Evolutionary conservation across 345 rosid species (phyloP), one percentile per base, ranked within the genome.

Genomic region (Lagerstroemia speciosa): DNA sequence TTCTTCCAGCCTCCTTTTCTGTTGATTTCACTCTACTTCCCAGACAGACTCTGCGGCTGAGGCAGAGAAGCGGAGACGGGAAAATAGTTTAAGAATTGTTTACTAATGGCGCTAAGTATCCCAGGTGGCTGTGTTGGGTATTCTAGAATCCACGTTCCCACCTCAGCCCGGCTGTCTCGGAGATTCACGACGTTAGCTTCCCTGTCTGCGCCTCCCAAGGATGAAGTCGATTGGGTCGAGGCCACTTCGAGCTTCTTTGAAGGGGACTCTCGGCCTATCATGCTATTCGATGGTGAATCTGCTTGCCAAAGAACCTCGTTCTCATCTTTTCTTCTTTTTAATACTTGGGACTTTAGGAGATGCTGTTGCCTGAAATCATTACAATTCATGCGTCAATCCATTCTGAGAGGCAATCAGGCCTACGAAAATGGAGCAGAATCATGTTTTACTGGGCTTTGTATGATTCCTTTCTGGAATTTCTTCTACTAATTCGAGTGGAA

Each of bases 231-330:
- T 67, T 82, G 88, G 88, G 80, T 74, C 3, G 82, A 81, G 67
- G 89, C 84, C 65, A 87, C 89, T 66, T 80, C 86, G 40, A 77
- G 83, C 81, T 90, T 81, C 74, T 93, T 93, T 68, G 84, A 90
- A 38, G 75, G 69, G 57, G 97, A 90, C 74, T 75, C 88, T 17
- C 81, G 97, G 68, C 96, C 98, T 57, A 88, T 93, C 81, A 90
- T 88, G 95, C 72, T 93, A 69, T 88, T 88, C 58, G 98, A 93
- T 29, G 97, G 98, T 90, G 81, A 62, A 45, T 55, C 65, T 57
- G 17, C n/a, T n/a, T 48, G 17, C 53, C 53, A 2, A 20, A 48
- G 53, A 20, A 48, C 12, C n/a, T 48, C 17, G 53, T 48, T 48
- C 6, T 1, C 53, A n/a, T n/a, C n/a, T n/a, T n/a, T n/a, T n/a